A percentile compares a stretch with the other conserved stretches of the same genome.
Evolutionary conservation across 768 basidiomycete species (phyloP).

Genomic region (Goffeauzyma gilvescens): DNA sequence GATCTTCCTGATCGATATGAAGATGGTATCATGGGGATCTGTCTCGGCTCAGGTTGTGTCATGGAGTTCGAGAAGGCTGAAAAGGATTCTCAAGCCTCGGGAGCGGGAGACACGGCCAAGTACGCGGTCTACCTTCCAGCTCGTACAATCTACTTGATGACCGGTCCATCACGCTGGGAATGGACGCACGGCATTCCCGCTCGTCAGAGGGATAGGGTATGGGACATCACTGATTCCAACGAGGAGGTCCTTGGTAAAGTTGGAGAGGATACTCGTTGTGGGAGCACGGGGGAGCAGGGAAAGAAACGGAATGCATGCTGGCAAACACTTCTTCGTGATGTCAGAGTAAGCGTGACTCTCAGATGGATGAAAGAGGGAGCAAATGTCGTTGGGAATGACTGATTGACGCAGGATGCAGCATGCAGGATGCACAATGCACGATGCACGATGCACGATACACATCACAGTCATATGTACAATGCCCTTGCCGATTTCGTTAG

Average conservation of each 20-base stretch:
- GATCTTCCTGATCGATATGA: slow-evolving; percentile 68
- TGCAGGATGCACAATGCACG: too few relatives aligned
- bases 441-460: too few relatives aligned
- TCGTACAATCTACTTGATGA: slow-evolving; percentile 56
- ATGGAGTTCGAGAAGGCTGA: slow-evolving; percentile 47
- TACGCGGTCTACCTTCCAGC: slow-evolving; percentile 54
- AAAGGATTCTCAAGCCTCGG: not conserved
- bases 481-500: too few relatives aligned
- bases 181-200: slow-evolving; percentile 79
- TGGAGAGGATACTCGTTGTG: slow-evolving; percentile 18
- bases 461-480: too few relatives aligned
- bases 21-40: slow-evolving; percentile 77
- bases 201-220: slow-evolving; percentile 44
- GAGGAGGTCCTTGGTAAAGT: not conserved
- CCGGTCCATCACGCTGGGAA: slow-evolving; percentile 58
- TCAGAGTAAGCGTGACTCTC: slow-evolving; percentile 57
- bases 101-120: slow-evolving; percentile 2
- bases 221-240: not conserved
- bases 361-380: slow-evolving; percentile 72
- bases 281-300: slow-evolving; percentile 41
- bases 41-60: slow-evolving; percentile 56
- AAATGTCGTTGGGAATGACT: slow-evolving; percentile 48
- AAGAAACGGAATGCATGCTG: slow-evolving; percentile 2
- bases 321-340: slow-evolving; percentile 19
- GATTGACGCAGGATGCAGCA: too few relatives aligned